Conservation (phyloP, 148 eudicot species). For the Polygonum maritimum region DNA sequence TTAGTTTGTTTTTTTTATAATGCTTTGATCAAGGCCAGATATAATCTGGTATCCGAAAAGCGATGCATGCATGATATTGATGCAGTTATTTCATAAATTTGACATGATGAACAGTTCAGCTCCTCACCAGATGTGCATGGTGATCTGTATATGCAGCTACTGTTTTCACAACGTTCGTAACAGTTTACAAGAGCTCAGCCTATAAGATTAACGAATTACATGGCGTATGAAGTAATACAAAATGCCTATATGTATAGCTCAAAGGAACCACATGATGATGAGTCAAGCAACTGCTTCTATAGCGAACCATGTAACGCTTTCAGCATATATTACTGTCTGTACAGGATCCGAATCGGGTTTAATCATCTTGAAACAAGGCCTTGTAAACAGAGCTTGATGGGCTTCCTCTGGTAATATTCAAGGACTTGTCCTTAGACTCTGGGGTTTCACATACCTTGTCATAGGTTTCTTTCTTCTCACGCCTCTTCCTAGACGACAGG, state of each 20-base stretch:
- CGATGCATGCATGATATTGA: too few species aligned
- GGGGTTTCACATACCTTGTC: constrained; percentile 84
- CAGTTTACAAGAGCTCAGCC: neutral
- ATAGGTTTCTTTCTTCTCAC: constrained; percentile 25
- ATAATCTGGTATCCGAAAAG: too few species aligned
- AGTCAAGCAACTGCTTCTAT: neutral
- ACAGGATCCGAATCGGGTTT: neutral
- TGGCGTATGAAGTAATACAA: neutral
- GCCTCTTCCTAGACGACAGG: constrained; percentile 42
- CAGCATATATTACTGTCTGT: neutral
- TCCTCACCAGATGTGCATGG: neutral
- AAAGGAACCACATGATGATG: neutral
- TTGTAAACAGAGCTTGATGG: constrained; percentile 38
- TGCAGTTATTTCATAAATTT: too few species aligned
- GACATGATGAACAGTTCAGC: neutral
- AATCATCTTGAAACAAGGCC: constrained; percentile 64
- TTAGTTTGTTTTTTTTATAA: too few species aligned
- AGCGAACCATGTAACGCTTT: neutral
- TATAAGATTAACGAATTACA: neutral
- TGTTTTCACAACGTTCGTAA: neutral
- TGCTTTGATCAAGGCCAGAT: too few species aligned
- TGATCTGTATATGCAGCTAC: neutral
- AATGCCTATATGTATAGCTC: neutral
- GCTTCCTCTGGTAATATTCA: constrained; percentile 15
- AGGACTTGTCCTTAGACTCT: constrained; percentile 30